A percentile compares a stretch with the other conserved stretches of the same genome.
Evolutionary conservation across 306 rosid species (phyloP).

Genomic region (Trifolium repens): DNA sequence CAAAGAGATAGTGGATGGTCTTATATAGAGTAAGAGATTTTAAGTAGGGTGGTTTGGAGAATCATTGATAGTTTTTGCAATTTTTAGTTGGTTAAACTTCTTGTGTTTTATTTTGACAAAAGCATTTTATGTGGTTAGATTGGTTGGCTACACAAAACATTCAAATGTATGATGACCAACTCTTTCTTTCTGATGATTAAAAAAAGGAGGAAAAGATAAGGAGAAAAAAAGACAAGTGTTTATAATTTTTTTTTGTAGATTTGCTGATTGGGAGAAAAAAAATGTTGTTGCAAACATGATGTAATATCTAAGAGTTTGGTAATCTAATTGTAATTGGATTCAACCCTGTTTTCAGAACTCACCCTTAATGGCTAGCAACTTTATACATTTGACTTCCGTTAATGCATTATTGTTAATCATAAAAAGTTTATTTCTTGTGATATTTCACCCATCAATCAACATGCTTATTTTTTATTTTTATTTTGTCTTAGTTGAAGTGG

Average conservation of each 20-base stretch:
- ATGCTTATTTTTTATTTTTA: too few relatives aligned
- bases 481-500: too few relatives aligned
- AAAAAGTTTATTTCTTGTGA: too few relatives aligned
- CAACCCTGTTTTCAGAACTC: too few relatives aligned
- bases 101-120: conserved; percentile 4
- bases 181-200: neutral
- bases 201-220: too few relatives aligned
- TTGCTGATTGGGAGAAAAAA: neutral
- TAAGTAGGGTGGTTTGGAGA: conserved; percentile 7
- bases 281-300: neutral
- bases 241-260: neutral
- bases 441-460: too few relatives aligned
- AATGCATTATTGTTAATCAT: too few relatives aligned
- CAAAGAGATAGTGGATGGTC: neutral
- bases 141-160: neutral
- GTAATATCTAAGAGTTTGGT: neutral
- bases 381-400: too few relatives aligned
- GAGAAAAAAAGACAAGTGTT: neutral
- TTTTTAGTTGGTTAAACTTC: conserved; percentile 27
- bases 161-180: conserved; percentile 12
- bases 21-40: conserved; percentile 14
- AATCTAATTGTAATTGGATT: neutral
- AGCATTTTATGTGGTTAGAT: neutral
- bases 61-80: neutral
- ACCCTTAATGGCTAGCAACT: too few relatives aligned